A percentile compares a stretch with the other conserved stretches of the same genome.
Evolutionary conservation across 805 yeast genomes (phyloP).

Genomic region (Tanozyma kutaoensis): DNA sequence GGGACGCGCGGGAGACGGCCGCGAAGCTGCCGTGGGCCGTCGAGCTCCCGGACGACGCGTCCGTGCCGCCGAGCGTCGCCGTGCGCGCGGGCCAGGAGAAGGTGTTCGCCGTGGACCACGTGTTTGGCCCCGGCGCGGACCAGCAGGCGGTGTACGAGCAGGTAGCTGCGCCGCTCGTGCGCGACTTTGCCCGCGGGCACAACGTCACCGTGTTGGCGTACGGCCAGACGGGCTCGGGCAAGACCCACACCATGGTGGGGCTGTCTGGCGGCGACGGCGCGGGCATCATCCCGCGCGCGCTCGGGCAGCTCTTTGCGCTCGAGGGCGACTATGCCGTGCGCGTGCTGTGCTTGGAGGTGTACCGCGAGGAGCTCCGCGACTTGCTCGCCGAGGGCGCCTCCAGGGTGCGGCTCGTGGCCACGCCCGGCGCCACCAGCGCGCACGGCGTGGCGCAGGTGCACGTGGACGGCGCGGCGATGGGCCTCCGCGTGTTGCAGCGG

Average conservation of each 20-base stretch:
- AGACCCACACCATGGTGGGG: conserved; percentile 65
- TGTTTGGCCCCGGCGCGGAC: conserved; percentile 72
- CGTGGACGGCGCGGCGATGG: conserved; percentile 41
- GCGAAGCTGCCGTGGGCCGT: conserved; percentile 35
- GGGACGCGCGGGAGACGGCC: conserved; percentile 29
- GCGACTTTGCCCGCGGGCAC: conserved; percentile 44
- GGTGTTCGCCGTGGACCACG: conserved; percentile 57
- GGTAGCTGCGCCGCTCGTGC: conserved; percentile 60
- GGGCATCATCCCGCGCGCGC: conserved; percentile 47
- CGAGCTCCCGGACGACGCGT: conserved; percentile 25
- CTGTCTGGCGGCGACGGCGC: conserved; percentile 20
- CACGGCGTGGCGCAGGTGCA: conserved; percentile 55
- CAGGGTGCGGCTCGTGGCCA: conserved; percentile 8
- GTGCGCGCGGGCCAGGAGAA: conserved; percentile 26
- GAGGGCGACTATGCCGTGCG: conserved; percentile 42
- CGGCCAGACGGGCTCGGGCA: conserved; percentile 84
- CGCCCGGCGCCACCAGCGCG: conserved; percentile 26
- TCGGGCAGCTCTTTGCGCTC: conserved; percentile 36
- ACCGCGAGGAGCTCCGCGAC: conserved; percentile 78
- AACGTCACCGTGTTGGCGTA: conserved; percentile 74
- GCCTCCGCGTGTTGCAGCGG: conserved; percentile 37
- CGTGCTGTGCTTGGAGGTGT: conserved; percentile 73
- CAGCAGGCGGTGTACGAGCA: conserved; percentile 54
- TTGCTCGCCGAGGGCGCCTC: conserved; percentile 41
- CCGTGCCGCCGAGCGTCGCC: conserved; percentile 7